Evolutionary conservation across 2,329 filamentous ascomycete genomes (phyloP).

Genomic region (Macrophomina tecta): DNA sequence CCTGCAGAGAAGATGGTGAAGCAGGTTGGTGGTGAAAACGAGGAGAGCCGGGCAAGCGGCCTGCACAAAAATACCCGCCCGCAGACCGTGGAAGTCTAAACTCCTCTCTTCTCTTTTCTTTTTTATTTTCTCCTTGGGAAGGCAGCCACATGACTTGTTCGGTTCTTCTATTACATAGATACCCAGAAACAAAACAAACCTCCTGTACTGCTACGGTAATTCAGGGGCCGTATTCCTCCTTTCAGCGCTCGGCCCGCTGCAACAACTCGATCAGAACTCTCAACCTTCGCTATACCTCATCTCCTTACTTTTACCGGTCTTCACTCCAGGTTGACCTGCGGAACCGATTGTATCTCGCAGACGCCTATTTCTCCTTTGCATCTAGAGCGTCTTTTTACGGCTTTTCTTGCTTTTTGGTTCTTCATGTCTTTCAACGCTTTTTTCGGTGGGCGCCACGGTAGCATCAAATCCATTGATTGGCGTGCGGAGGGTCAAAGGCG

Average conservation of each 20-base stretch:
- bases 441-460: not conserved
- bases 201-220: slow-evolving; percentile 24
- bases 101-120: slow-evolving; percentile 8
- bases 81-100: slow-evolving; percentile 23
- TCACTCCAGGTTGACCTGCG: not conserved
- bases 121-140: slow-evolving; percentile 13
- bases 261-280: not conserved
- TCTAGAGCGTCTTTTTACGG: not conserved
- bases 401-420: not conserved
- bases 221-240: slow-evolving; percentile 18
- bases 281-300: slow-evolving; percentile 2
- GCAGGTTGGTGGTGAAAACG: slow-evolving; percentile 10
- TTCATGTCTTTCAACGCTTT: not conserved
- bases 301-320: slow-evolving; percentile 7
- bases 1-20: not conserved
- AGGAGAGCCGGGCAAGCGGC: not conserved
- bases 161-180: slow-evolving; percentile 27
- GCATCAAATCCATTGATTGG: slow-evolving; percentile 12
- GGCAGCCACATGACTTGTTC: slow-evolving; percentile 16
- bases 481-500: slow-evolving; percentile 4
- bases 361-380: not conserved
- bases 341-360: not conserved
- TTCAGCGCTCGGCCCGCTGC: slow-evolving; percentile 13
- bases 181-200: slow-evolving; percentile 25
- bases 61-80: slow-evolving; percentile 16